A percentile compares a stretch with the other conserved stretches of the same genome.
phyloP scores from a whole-genome alignment of 1,284 basidiomycete species.

The Heterobasidion irregulare region DNA sequence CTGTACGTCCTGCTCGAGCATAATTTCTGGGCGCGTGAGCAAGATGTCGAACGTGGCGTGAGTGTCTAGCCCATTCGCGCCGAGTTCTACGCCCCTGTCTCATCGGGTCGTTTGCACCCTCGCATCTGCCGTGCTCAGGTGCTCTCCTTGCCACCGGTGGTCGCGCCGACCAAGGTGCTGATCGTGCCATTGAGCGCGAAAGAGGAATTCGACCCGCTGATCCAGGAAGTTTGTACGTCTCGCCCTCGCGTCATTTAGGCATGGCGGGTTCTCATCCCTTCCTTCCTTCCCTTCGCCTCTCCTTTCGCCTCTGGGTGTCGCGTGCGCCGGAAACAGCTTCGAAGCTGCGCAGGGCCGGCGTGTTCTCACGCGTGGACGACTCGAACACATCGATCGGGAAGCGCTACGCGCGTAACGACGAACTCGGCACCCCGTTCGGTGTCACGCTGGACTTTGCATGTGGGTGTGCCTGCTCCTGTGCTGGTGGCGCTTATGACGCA shows the following conservation, averaged over 20 bases:
- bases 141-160: slow-evolving; percentile 80
- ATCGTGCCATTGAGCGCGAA: slow-evolving; percentile 94
- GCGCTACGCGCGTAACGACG: slow-evolving; percentile 97
- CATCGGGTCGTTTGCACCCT: neutral
- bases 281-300: neutral
- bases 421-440: slow-evolving; percentile 96
- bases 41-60: slow-evolving; percentile 84
- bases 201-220: slow-evolving; percentile 78
- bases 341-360: slow-evolving; percentile 81
- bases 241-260: slow-evolving; percentile 8
- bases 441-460: slow-evolving; percentile 97
- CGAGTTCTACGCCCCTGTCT: neutral
- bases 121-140: slow-evolving; percentile 40
- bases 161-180: slow-evolving; percentile 95
- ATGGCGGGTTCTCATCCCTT: neutral
- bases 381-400: slow-evolving; percentile 93
- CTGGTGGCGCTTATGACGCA: neutral
- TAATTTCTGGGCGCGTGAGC: slow-evolving; percentile 91
- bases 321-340: slow-evolving; percentile 44
- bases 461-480: slow-evolving; percentile 32
- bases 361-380: slow-evolving; percentile 92
- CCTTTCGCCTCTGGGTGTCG: slow-evolving; percentile 11
- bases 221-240: slow-evolving; percentile 84
- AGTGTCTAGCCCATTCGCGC: slow-evolving; percentile 24
- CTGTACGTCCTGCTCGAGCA: slow-evolving; percentile 94